Conservation (phyloP, 495 filamentous ascomycete species). For the Pyronema omphalodes region DNA sequence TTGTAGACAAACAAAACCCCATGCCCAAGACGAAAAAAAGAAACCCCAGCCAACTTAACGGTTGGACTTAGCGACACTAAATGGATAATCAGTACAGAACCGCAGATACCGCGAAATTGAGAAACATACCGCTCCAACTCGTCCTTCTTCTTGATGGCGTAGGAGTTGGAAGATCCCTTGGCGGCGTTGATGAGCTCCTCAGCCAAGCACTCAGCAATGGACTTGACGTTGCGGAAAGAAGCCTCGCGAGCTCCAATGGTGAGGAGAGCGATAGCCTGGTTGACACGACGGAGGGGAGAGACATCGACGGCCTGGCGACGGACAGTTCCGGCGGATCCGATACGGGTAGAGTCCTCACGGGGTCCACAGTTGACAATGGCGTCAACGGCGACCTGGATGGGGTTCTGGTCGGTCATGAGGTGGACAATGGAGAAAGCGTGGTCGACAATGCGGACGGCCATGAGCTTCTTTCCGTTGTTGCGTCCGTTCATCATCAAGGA, state of each 20-base stretch:
- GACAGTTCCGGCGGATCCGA: conserved; percentile 97
- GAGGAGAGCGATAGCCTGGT: conserved; percentile 95
- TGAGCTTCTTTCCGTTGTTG: conserved; percentile 99
- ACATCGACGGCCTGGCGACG: conserved; percentile 99
- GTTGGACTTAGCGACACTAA: conserved; percentile 94
- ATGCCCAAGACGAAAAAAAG: conserved; percentile 8
- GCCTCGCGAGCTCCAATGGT: conserved; percentile 96
- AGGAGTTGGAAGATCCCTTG: conserved; percentile 99
- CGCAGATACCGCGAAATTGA: not conserved
- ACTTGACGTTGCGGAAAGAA: conserved; percentile 98
- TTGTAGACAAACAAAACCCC: conserved; percentile 10
- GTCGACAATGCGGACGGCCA: conserved; percentile 97
- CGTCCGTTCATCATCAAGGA: conserved; percentile 99
- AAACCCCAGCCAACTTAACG: conserved; percentile 44
- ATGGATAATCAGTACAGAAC: not conserved
- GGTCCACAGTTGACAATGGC: conserved; percentile 99
- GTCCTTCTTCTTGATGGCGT: conserved; percentile 99
- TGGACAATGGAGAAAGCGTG: conserved; percentile 99
- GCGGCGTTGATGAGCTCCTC: conserved; percentile 99
- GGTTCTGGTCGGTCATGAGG: conserved; percentile 99
- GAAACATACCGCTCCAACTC: conserved; percentile 61
- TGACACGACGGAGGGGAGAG: conserved; percentile 94
- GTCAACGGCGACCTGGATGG: conserved; percentile 97
- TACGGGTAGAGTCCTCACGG: conserved; percentile 98
- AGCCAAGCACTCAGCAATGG: conserved; percentile 90